phyloP scores from a whole-genome alignment of 2,329 filamentous ascomycete genomes.

The Epichloe sylvatica region DNA sequence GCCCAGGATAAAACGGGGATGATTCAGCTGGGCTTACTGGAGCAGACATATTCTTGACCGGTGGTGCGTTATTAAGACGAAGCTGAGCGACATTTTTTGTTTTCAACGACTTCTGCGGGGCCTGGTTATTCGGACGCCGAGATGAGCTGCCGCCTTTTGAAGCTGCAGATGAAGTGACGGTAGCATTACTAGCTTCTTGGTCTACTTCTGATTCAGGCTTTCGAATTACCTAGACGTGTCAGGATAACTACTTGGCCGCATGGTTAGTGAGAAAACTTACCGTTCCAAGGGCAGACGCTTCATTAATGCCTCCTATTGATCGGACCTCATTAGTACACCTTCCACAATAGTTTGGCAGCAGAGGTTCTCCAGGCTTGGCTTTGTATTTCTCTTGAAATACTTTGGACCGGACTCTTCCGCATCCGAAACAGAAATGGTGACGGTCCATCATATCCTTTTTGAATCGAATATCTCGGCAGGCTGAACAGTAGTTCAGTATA shows the following conservation, averaged over 20 bases:
- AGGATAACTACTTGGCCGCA: neutral
- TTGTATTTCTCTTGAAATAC: slow-evolving; percentile 12
- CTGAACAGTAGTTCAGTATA: slow-evolving; percentile 21
- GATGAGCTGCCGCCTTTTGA: neutral
- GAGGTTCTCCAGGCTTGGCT: slow-evolving; percentile 11
- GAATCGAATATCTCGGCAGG: slow-evolving; percentile 18
- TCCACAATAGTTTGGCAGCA: slow-evolving; percentile 21
- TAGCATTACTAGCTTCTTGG: neutral
- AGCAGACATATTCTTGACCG: neutral
- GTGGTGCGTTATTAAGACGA: neutral
- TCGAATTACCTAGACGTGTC: neutral
- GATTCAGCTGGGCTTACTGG: slow-evolving; percentile 4
- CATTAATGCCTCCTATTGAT: slow-evolving; percentile 11
- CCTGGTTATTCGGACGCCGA: neutral
- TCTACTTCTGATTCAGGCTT: neutral
- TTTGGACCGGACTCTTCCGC: slow-evolving; percentile 15
- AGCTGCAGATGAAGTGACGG: neutral
- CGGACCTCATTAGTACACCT: slow-evolving; percentile 15
- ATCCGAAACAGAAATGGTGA: slow-evolving; percentile 28
- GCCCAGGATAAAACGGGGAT: slow-evolving; percentile 11
- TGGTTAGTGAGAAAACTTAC: neutral
- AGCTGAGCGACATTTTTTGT: neutral
- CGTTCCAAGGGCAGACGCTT: slow-evolving; percentile 16
- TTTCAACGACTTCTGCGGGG: neutral
- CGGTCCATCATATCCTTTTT: slow-evolving; percentile 10